Conservation (phyloP, 2,329 filamentous ascomycete genomes). For the Rhynchosporium graminicola region DNA sequence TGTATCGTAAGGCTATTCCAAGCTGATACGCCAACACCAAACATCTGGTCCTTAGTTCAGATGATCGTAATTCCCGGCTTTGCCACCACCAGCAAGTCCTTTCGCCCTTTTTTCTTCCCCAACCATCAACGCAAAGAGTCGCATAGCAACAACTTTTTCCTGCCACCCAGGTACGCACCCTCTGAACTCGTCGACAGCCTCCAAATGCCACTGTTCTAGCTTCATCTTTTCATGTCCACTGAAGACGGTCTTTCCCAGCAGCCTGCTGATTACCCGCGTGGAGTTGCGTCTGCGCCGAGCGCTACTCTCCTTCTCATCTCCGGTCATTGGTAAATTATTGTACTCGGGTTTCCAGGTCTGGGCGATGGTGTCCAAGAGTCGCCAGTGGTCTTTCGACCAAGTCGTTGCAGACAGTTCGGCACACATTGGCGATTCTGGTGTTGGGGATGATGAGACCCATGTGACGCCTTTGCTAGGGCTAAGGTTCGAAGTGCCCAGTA, state of each 20-base stretch:
- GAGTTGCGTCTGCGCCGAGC: constrained; percentile 31
- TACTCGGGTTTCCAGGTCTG: constrained; percentile 36
- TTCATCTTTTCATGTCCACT: constrained; percentile 32
- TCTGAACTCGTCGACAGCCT: constrained; percentile 40
- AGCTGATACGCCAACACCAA: background rate
- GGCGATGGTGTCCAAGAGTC: constrained; percentile 36
- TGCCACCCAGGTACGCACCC: constrained; percentile 39
- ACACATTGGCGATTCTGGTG: constrained; percentile 27
- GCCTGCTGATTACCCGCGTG: constrained; percentile 37
- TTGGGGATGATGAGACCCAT: constrained; percentile 40
- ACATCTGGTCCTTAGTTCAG: constrained; percentile 1
- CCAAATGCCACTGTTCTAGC: constrained; percentile 41
- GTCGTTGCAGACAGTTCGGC: constrained; percentile 31
- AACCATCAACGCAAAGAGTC: constrained; percentile 37
- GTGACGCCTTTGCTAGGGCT: constrained; percentile 37
- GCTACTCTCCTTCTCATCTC: constrained; percentile 12
- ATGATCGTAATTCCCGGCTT: constrained; percentile 10
- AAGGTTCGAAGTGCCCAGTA: constrained; percentile 8
- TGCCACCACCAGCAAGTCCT: constrained; percentile 11
- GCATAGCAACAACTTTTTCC: constrained; percentile 38
- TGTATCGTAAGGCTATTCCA: background rate
- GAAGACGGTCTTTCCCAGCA: constrained; percentile 37
- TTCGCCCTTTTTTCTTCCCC: constrained; percentile 34
- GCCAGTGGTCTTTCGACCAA: constrained; percentile 40
- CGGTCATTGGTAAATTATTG: constrained; percentile 5